Conservation (phyloP, 2,329 filamentous ascomycete species). For the Epichloe aotearoae region DNA sequence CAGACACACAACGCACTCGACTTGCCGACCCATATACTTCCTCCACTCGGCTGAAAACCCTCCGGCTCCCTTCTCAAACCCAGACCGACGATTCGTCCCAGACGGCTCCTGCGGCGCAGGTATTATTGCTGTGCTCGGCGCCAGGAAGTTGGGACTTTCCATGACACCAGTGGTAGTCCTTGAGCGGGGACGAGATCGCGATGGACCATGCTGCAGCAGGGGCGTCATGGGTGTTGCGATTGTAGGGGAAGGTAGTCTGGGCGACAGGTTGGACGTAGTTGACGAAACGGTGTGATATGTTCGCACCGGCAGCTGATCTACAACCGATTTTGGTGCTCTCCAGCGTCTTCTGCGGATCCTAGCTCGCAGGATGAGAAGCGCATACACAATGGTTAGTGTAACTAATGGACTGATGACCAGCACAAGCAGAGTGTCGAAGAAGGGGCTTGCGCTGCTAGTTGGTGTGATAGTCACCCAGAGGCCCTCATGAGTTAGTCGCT, state of each 20-base stretch:
- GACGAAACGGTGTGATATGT: slow-evolving; percentile 79
- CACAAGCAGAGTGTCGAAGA: slow-evolving; percentile 93
- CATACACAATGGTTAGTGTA: slow-evolving; percentile 85
- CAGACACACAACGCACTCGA: slow-evolving; percentile 91
- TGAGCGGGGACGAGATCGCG: slow-evolving; percentile 47
- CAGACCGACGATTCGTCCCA: slow-evolving; percentile 17
- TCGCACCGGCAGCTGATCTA: slow-evolving; percentile 85
- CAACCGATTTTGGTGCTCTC: slow-evolving; percentile 94
- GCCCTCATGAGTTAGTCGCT: slow-evolving; percentile 40
- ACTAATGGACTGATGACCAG: slow-evolving; percentile 90
- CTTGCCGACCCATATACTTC: slow-evolving; percentile 53
- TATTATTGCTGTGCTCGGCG: slow-evolving; percentile 29
- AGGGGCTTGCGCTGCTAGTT: slow-evolving; percentile 77
- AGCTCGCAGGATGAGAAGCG: slow-evolving; percentile 72
- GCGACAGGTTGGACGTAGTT: slow-evolving; percentile 35
- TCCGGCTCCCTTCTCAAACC: slow-evolving; percentile 35
- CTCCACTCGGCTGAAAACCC: slow-evolving; percentile 41
- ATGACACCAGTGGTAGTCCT: slow-evolving; percentile 49
- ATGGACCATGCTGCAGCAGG: slow-evolving; percentile 49
- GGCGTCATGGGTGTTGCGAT: slow-evolving; percentile 66
- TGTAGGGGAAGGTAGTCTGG: slow-evolving; percentile 48
- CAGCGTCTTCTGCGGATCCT: slow-evolving; percentile 81
- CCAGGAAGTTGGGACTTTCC: slow-evolving; percentile 33
- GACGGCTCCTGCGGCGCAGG: slow-evolving; percentile 22
- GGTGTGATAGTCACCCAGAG: slow-evolving; percentile 96